Conservation (phyloP, 768 basidiomycete genomes). For the Naganishia randhawae region DNA sequence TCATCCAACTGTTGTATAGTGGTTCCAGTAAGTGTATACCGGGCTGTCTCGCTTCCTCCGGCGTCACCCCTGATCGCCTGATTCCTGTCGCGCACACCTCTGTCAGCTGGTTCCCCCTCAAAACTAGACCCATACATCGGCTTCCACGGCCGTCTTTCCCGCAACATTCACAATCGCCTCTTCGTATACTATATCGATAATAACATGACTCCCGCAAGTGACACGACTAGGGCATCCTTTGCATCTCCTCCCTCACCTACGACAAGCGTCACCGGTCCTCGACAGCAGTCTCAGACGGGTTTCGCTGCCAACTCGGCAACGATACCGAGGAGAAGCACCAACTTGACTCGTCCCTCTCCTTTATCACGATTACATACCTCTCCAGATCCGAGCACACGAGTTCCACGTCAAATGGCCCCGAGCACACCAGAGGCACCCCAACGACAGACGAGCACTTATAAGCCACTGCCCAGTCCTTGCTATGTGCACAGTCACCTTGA, state of each 20-base stretch:
- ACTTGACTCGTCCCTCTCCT: slow-evolving; percentile 21
- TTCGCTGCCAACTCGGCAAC: background rate
- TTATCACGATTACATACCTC: slow-evolving; percentile 24
- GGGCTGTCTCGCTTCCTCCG: background rate
- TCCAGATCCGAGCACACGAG: slow-evolving; percentile 14
- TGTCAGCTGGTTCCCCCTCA: background rate
- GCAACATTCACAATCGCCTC: background rate
- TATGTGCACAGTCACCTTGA: slow-evolving; percentile 91
- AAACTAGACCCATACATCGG: background rate
- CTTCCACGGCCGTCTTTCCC: background rate
- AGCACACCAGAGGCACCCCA: slow-evolving; percentile 2
- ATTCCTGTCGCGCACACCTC: background rate
- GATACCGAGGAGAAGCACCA: slow-evolving; percentile 9
- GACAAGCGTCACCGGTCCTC: background rate
- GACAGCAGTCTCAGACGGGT: background rate
- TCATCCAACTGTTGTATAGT: background rate
- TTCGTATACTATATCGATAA: background rate
- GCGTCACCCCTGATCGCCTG: background rate
- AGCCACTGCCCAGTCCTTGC: slow-evolving; percentile 57
- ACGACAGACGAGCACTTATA: background rate
- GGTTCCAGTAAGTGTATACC: background rate
- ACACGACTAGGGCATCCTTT: background rate
- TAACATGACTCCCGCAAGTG: background rate
- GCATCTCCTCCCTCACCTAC: background rate
- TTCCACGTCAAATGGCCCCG: background rate